Evolutionary conservation across 2,329 filamentous ascomycete species (phyloP), one percentile per base, ranked within the genome.

Genomic region (Sphaceloma murrayae): DNA sequence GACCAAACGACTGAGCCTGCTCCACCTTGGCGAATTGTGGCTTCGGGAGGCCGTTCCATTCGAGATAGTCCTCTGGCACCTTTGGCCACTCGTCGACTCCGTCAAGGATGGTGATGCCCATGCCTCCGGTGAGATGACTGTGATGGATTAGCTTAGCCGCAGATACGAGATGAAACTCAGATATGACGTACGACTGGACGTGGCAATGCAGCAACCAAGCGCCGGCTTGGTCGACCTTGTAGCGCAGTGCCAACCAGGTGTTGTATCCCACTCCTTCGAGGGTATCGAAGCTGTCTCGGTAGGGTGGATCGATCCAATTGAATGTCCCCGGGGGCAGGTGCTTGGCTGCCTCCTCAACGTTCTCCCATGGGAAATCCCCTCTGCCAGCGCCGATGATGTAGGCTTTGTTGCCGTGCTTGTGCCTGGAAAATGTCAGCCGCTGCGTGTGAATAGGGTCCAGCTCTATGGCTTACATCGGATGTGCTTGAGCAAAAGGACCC

Each of bases 381-480:
- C 10, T 34, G 2, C 74, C 76, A 0, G 59, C 47, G 1, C 77
- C 77, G 22, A 80, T 66, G 14, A 69, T 60, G 53, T 67, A 78
- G 62, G 73, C 75, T 54, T 75, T 77, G 53, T 70, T 74, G 32
- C 71, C 69, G 58, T 80, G 77, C 62, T 78, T 78, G 66, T 80
- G 77, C 34, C 80, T n/a, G n/a, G n/a, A n/a, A n/a, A n/a, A n/a
- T n/a, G n/a, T n/a, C n/a, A n/a, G n/a, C n/a, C n/a, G n/a, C n/a
- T n/a, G n/a, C n/a, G n/a, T n/a, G n/a, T n/a, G n/a, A n/a, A n/a
- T n/a, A n/a, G n/a, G n/a, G n/a, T n/a, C n/a, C n/a, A n/a, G n/a
- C n/a, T n/a, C n/a, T n/a, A n/a, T n/a, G n/a, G n/a, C n/a, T n/a
- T n/a, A n/a, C n/a, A n/a, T 72, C 0, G 74, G 72, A 46, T 80